Evolutionary conservation across 176 grass and related monocot genomes (phyloP).

Genomic region (Saccharum officinarum): DNA sequence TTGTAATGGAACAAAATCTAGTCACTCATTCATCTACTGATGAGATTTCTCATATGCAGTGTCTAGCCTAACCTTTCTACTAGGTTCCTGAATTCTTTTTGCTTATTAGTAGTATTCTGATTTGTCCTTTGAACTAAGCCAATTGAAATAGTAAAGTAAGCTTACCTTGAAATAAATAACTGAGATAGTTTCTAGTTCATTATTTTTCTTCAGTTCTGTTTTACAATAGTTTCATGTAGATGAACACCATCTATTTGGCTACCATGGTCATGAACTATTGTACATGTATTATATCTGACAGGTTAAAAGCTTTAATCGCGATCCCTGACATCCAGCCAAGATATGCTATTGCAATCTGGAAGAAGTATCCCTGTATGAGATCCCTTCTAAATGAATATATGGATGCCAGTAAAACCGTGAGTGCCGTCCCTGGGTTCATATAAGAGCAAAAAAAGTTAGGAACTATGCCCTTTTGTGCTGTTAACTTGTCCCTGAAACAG

Average conservation of each 20-base stretch:
- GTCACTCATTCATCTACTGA: background rate
- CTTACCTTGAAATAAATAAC: background rate
- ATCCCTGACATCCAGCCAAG: slow-evolving; percentile 69
- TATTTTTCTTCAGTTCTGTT: background rate
- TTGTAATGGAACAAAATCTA: background rate
- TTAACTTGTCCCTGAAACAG: slow-evolving; percentile 46
- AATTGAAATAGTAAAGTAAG: background rate
- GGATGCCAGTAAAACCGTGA: slow-evolving; percentile 76
- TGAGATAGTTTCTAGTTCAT: background rate
- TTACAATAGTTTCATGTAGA: background rate
- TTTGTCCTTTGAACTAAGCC: background rate
- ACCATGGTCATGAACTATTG: background rate
- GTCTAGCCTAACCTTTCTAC: background rate
- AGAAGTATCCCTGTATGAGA: slow-evolving; percentile 85
- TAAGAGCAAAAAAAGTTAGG: background rate
- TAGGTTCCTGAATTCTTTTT: background rate
- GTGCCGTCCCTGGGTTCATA: slow-evolving; percentile 4
- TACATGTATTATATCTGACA: slow-evolving; percentile 12
- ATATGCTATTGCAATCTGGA: slow-evolving; percentile 68
- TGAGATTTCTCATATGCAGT: slow-evolving; percentile 10
- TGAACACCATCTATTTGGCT: background rate
- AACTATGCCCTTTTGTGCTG: background rate
- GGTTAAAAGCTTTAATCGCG: slow-evolving; percentile 85
- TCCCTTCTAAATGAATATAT: slow-evolving; percentile 84
- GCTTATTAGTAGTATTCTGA: background rate